Evolutionary conservation across 2,329 filamentous ascomycete genomes (phyloP), one percentile per base, ranked within the genome.

Genomic region (Penicillium expansum): DNA sequence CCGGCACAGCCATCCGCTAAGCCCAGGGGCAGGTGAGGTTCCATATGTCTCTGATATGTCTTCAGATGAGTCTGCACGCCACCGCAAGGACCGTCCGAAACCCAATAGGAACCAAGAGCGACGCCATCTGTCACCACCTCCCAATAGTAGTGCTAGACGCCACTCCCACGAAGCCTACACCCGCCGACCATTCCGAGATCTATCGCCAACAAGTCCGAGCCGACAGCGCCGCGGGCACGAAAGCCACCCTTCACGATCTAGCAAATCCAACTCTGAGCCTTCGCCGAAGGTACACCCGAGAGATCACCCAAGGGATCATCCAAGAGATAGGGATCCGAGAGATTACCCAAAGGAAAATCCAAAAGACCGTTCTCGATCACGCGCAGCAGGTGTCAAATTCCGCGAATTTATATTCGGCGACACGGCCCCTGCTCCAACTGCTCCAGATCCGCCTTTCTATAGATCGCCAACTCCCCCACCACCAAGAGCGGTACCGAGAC

Each of bases 141-240:
- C 62, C 4, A 35, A 61, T 14, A 57, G 61, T 18, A 61, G 67
- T 22, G 61, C 67, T 5, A 69, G 73, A 24, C 70, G 71, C 5
- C 73, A 74, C 59, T 74, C 71, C 3, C 74, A 76, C 43, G 74
- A 76, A 44, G 66, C 71, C 7, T 74, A 73, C 44, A 65, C 58
- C 3, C 67, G 70, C 20, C 66, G 63, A 58, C 69, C 69, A 2
- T 59, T 62, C 14, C 63, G 67, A 39, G 69, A 73, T 10, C 49
- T 67, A 3, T 73, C 71, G 0, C 66, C 71, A 6, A 30, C 56
- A 29, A 57, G 56, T 10, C 52, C 61, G 6, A 48, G 45, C 11
- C 55, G 56, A 32, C 55, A 56, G 11, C 50, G 49, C 16, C 49
- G 50, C 4, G 33, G 37, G 29, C 38, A 65, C 11, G 62, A 65